A percentile compares a stretch with the other conserved stretches of the same genome.
Conservation (phyloP, 2,329 filamentous ascomycete species). For the Neofusicoccum umdonicola region DNA sequence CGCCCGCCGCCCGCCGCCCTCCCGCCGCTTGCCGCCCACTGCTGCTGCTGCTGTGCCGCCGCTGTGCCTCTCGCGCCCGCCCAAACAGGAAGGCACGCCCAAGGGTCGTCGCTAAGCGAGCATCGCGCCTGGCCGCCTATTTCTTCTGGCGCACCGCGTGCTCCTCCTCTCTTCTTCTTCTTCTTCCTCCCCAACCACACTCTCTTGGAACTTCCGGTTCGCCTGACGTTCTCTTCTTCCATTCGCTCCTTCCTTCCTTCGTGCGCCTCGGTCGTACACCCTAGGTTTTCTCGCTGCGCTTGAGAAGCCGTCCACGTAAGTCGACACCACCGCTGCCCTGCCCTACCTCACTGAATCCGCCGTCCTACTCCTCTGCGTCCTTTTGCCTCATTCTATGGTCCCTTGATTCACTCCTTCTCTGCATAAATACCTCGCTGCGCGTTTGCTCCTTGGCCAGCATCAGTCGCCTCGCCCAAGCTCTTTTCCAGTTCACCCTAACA, state of each 20-base stretch:
- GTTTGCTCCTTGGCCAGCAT: background rate
- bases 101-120: background rate
- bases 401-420: background rate
- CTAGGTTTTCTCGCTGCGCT: constrained; percentile 7
- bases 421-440: background rate
- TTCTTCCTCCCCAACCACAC: background rate
- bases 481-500: background rate
- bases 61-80: background rate
- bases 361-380: background rate
- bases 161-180: background rate
- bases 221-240: background rate
- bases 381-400: background rate
- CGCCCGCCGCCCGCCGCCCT: too few species aligned
- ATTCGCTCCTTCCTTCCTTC: background rate
- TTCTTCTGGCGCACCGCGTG: background rate
- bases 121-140: background rate
- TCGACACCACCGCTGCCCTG: background rate
- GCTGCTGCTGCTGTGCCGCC: background rate
- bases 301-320: constrained; percentile 14
- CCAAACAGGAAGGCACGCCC: background rate
- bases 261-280: background rate
- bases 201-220: background rate
- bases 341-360: background rate
- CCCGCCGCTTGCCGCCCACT: background rate
- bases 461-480: background rate